Evolutionary conservation across 1,284 basidiomycete species (phyloP), one percentile per base, ranked within the genome.

Genomic region (Nidula niveotomentosa): DNA sequence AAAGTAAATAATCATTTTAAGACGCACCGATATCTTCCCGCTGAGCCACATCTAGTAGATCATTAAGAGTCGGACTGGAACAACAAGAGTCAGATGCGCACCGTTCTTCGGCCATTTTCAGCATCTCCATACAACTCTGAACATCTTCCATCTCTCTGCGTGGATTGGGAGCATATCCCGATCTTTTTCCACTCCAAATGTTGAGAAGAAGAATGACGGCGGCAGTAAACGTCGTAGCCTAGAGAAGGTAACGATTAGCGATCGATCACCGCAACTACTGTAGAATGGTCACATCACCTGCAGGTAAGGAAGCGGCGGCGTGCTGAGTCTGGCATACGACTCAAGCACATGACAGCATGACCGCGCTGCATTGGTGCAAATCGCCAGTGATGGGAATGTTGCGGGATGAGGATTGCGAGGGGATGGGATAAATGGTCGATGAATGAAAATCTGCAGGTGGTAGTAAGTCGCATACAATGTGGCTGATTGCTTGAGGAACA

Each of bases 311-410:
- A 61, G 59, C 9, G 65, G 60, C 15, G 60, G 43, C 3, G 49
- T 57, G 2, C 69, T 62, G 33, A 79, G 69, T 52, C 68, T 71
- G 53, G 72, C 69, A 54, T 79, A 76, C 3, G 79, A 72, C 59
- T 92, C 86, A 23, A 88, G 73, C 35, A 94, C 79, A 63, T 90
- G 90, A 43, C 81, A 83, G 56, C 86, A 90, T 2, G 87, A 86
- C 13, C 91, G 76, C 0, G 92, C 90, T 1, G 92, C 92, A 58
- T 91, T 93, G 12, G 87, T 88, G 67, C 92, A 94, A 49, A 94
- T 93, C 0, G 90, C 87, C 12, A 93, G 76, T 0, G 90, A 91
- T 0, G 92, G 89, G 53, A 76, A 86, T 65, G 84, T 76, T 1
- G 86, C 65, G 0, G 80, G 74, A 0, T 83, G 81, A 0, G 80